These are phyloP conservation scores for Telopea speciosissima DNA, from an alignment of 177 flowering plant genomes.

Conservation along the genomic window DNA sequence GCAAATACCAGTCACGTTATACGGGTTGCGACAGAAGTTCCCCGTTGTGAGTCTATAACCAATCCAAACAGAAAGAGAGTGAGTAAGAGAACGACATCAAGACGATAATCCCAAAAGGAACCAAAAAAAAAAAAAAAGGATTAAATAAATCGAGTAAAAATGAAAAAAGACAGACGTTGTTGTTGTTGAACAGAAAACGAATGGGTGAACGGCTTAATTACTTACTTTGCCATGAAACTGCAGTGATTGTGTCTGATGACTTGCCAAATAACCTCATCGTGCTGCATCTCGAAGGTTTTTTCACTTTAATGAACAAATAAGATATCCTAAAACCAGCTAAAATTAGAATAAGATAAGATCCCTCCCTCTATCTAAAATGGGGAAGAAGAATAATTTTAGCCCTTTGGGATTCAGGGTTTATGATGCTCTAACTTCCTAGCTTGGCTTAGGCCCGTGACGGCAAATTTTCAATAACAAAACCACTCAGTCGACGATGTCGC, in stretches of 20 bases:
- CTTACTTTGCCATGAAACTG: constrained; percentile 89
- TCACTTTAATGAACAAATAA: neutral
- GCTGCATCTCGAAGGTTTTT: constrained; percentile 49
- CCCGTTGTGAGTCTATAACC: constrained; percentile 57
- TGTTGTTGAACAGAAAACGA: too few relatives aligned
- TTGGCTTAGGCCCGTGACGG: too few relatives aligned
- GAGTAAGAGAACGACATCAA: neutral
- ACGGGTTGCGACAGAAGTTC: constrained; percentile 78
- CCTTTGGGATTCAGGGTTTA: neutral
- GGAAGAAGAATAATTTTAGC: neutral
- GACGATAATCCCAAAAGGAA: neutral
- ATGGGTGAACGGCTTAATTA: too few relatives aligned
- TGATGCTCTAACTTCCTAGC: too few relatives aligned
- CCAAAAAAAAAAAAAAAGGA: neutral
- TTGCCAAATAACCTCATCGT: constrained; percentile 93
- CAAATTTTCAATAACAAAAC: too few relatives aligned
- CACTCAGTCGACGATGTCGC: too few relatives aligned
- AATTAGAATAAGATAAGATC: neutral
- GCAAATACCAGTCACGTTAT: constrained; percentile 84
- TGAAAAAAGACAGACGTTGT: neutral
- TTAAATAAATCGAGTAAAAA: too few relatives aligned
- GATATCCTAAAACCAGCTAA: too few relatives aligned
- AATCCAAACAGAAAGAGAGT: constrained; percentile 2
- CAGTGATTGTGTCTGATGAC: constrained; percentile 92
- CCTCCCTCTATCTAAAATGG: neutral